A percentile compares a stretch with the other conserved stretches of the same genome.
These are phyloP conservation scores for Penicillium sp. DNA, from an alignment of 2,329 filamentous ascomycete species.

Conservation along the genomic window DNA sequence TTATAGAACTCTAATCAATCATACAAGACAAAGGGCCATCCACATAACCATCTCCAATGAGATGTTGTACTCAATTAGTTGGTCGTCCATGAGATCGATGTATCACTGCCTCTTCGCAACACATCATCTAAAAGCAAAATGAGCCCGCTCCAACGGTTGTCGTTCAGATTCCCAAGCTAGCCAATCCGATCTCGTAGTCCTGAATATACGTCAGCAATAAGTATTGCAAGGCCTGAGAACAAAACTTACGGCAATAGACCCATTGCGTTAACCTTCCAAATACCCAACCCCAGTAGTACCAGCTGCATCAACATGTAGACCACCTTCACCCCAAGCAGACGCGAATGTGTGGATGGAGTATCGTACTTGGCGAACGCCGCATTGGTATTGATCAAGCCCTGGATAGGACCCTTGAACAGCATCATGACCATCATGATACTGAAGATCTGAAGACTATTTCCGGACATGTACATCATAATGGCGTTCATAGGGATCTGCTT, in stretches of 20 bases:
- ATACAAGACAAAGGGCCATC: not conserved
- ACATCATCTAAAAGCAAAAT: conserved; percentile 53
- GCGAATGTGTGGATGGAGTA: conserved; percentile 67
- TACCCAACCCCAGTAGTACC: conserved; percentile 73
- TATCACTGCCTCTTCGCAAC: not conserved
- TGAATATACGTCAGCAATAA: conserved; percentile 38
- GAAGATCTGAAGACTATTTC: conserved; percentile 97
- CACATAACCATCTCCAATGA: not conserved
- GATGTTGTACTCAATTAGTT: not conserved
- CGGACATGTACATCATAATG: conserved; percentile 99
- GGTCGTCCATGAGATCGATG: not conserved
- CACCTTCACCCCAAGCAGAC: conserved; percentile 77
- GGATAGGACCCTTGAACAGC: conserved; percentile 94
- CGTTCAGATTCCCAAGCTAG: conserved; percentile 86
- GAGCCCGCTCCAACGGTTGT: conserved; percentile 62
- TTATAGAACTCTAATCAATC: not conserved
- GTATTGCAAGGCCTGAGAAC: not conserved
- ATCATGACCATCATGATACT: conserved; percentile 99
- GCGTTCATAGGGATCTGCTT: conserved; percentile 97
- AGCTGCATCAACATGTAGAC: conserved; percentile 86
- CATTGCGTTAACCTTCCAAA: conserved; percentile 98
- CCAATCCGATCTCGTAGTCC: conserved; percentile 95
- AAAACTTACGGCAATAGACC: conserved; percentile 77
- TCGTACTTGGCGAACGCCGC: conserved; percentile 89
- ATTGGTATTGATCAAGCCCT: conserved; percentile 77